These are phyloP conservation scores for Euphorbia peplus DNA, from an alignment of 345 rosid genomes.

Conservation along the genomic window DNA sequence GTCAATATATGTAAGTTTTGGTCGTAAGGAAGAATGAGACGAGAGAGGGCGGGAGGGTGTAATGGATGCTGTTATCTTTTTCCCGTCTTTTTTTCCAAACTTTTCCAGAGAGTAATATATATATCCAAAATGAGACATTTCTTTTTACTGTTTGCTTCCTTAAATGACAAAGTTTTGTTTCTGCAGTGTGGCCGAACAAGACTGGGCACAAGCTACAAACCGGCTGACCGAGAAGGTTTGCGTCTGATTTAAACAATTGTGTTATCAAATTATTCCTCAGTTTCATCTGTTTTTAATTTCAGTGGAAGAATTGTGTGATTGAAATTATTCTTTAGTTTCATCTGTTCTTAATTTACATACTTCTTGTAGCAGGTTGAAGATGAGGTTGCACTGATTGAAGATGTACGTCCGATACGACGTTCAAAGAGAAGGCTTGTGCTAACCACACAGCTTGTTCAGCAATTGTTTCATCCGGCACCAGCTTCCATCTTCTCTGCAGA, in stretches of 20 bases:
- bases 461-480: conserved; percentile 50
- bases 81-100: not conserved
- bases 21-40: not conserved
- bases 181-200: conserved; percentile 61
- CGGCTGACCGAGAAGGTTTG: conserved; percentile 70
- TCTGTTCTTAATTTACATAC: conserved; percentile 16
- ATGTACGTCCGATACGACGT: conserved; percentile 36
- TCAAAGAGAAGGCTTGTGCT: conserved; percentile 76
- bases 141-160: not conserved
- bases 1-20: not conserved
- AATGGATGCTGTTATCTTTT: not conserved
- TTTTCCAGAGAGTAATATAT: not conserved
- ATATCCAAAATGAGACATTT: not conserved
- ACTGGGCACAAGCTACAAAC: conserved; percentile 66
- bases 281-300: conserved; percentile 12
- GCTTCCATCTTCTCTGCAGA: conserved; percentile 48
- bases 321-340: conserved; percentile 3
- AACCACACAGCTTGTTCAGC: conserved; percentile 80
- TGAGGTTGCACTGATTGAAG: conserved; percentile 48
- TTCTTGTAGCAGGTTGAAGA: conserved; percentile 54
- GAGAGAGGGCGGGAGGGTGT: not conserved
- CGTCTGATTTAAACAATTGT: conserved; percentile 16
- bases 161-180: conserved; percentile 11
- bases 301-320: not conserved
- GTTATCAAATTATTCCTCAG: not conserved